Base-by-base conservation (phyloP, 2,329 filamentous ascomycete species). In the Colletotrichum tanaceti region DNA sequence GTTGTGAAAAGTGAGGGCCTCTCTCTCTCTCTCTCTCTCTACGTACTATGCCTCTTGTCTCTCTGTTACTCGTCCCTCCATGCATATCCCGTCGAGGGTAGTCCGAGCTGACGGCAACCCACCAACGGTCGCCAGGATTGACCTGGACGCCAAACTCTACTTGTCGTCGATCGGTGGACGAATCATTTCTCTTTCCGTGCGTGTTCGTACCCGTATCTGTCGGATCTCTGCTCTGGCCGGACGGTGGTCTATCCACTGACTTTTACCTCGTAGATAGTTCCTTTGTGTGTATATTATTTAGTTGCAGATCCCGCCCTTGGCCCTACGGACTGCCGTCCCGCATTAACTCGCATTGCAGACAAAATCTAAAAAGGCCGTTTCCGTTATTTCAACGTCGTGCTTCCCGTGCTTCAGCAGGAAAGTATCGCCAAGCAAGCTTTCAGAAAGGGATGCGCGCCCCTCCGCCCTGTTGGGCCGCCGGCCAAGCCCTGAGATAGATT, bases 141-240 rank as follows among this genome's bases (percentile, higher is more conserved):
- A 49, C 54, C 41, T 50, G 55, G 6, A 20, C 53, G 62, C 62
- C 39, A 60, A 58, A 59, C 57, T 49, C 35, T 57, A 1, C n/a
- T 9, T 10, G 39, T 24, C 24, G 28, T 47, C 44, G 59, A 28
- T 58, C 4, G 9, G 9, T 63, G 22, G 52, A 58, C 52, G 39
- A 58, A 67, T 39, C 44, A 39, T 22, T 54, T 6, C 4, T 50
- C 32, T 18, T 32, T 1, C 11, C 24, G 1, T 43, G 32, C 54
- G 60, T 64, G n/a, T 47, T 68, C 65, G 65, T 68, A 65, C 43
- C 65, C 65, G 65, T 65, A 61, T 68, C n/a, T n/a, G 20, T 3
- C 20, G 55, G 43, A 35, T 53, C 28, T 53, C 39, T 32, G 28
- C 32, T 41, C n/a, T n/a, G n/a, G n/a, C n/a, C n/a, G n/a, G 47